A percentile compares a stretch with the other conserved stretches of the same genome.
Evolutionary conservation across 257 asterid species (phyloP).

Genomic region (Lantana camara): DNA sequence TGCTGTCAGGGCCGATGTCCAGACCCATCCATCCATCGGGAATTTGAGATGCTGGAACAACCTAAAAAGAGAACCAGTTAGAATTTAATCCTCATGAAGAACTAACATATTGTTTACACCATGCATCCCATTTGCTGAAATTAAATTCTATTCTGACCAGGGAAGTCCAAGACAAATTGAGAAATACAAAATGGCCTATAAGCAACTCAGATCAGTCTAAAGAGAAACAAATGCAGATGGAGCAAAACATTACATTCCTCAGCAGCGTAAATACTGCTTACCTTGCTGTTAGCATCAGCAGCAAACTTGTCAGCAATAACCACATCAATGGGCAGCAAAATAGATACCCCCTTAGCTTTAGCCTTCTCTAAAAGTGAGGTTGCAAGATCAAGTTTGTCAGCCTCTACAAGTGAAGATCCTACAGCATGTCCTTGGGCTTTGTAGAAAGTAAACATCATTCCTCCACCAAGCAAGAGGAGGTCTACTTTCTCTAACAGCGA

Average conservation of each 20-base stretch:
- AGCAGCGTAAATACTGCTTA: slow-evolving; percentile 13
- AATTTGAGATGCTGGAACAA: slow-evolving; percentile 40
- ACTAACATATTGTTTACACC: neutral
- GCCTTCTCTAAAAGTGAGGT: slow-evolving; percentile 50
- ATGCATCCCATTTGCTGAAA: neutral
- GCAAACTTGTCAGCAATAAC: slow-evolving; percentile 49
- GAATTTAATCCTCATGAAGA: neutral
- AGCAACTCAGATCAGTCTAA: slow-evolving; percentile 10
- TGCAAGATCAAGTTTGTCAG: slow-evolving; percentile 48
- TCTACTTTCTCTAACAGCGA: slow-evolving; percentile 46
- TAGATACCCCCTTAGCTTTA: slow-evolving; percentile 42
- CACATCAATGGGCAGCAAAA: slow-evolving; percentile 49
- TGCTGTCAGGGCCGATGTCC: slow-evolving; percentile 52
- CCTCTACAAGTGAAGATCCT: slow-evolving; percentile 55
- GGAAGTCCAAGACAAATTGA: neutral
- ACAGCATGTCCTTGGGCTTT: slow-evolving; percentile 50
- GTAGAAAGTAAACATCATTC: slow-evolving; percentile 56
- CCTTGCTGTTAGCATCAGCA: slow-evolving; percentile 51
- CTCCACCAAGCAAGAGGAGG: slow-evolving; percentile 48
- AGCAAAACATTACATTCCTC: neutral
- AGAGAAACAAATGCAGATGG: neutral
- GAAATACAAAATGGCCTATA: neutral
- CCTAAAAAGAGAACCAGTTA: neutral
- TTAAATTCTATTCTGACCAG: neutral
- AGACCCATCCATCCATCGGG: slow-evolving; percentile 60